Conservation (phyloP, 208 protist genomes). For the Novymonas esmeraldas region DNA sequence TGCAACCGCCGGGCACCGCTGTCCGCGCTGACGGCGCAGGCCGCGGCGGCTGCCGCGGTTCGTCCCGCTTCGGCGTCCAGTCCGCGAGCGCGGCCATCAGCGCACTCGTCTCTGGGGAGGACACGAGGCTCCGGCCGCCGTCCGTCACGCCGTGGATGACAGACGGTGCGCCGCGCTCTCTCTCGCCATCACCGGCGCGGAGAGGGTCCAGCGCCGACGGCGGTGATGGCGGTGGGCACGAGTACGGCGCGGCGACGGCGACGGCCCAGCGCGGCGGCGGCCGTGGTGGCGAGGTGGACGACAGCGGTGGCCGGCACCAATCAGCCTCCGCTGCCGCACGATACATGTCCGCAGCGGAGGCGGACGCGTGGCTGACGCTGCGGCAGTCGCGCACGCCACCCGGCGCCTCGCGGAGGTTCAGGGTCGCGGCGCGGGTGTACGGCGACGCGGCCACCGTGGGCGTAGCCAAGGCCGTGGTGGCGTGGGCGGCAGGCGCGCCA, state of each 20-base stretch:
- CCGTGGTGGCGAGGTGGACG: not conserved
- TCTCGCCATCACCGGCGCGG: not conserved
- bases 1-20: too few relatives aligned
- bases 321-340: not conserved
- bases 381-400: not conserved
- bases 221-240: not conserved
- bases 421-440: conserved; percentile 1
- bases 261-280: not conserved
- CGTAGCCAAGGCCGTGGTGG: too few relatives aligned
- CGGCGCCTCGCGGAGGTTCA: not conserved
- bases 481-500: too few relatives aligned
- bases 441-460: conserved; percentile 2
- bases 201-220: not conserved
- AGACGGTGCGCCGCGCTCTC: not conserved
- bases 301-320: not conserved
- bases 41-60: not conserved
- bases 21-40: not conserved
- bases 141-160: conserved; percentile 7
- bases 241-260: too few relatives aligned
- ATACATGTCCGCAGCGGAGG: not conserved
- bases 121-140: conserved; percentile 5
- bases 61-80: conserved; percentile 10
- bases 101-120: conserved; percentile 14
- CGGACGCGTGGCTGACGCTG: not conserved
- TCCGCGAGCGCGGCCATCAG: conserved; percentile 4